Base-by-base conservation (phyloP, 2,329 filamentous ascomycete species). In the Paraphoma sp. region DNA sequence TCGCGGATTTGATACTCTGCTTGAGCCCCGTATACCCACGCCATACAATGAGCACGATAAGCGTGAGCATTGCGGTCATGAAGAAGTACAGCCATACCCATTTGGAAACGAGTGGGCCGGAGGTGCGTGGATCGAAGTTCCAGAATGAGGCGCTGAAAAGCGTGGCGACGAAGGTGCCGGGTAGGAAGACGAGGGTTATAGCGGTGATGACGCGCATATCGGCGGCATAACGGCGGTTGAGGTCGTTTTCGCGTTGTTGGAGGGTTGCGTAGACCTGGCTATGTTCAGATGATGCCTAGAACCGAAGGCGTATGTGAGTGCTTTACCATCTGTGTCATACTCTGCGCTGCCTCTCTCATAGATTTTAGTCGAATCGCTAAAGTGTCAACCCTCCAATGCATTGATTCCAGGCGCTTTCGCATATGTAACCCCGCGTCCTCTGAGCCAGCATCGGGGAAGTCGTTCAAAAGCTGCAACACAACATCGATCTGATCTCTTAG, bases 171-270 rank as follows among this genome's bases (percentile, higher is more conserved):
- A 68, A 68, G 1, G 63, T 68, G 2, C 59, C 56, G 1, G 65
- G 65, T 2, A 68, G 47, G 45, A 67, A 68, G 18, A 67, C 41
- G 9, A 68, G 51, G 1, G 65, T 66, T 5, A 68, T 62, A 18
- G 53, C 57, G 12, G 65, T 59, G 17, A 68, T 68, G 50, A 65
- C 54, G 4, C 65, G 62, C 65, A 68, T 68, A 18, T 67, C 64
- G 6, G 63, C 56, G 17, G 60, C 64, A 44, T 67, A 60, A 5
- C 55, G 55, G 30, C 61, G 63, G 45, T 57, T 62, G 14, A 64
- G 31, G 10, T 56, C 53, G 41, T 62, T 65, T 18, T 66, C 65
- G 40, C 60, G 56, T 38, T 68, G 65, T n/a, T 51, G 58, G 2
- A 66, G 57, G n/a, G 64, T 56, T n/a, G 57, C 55, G 54, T 68